These are phyloP conservation scores for Aspergillus caelatus DNA, from an alignment of 2,329 filamentous ascomycete genomes.

Conservation along the genomic window DNA sequence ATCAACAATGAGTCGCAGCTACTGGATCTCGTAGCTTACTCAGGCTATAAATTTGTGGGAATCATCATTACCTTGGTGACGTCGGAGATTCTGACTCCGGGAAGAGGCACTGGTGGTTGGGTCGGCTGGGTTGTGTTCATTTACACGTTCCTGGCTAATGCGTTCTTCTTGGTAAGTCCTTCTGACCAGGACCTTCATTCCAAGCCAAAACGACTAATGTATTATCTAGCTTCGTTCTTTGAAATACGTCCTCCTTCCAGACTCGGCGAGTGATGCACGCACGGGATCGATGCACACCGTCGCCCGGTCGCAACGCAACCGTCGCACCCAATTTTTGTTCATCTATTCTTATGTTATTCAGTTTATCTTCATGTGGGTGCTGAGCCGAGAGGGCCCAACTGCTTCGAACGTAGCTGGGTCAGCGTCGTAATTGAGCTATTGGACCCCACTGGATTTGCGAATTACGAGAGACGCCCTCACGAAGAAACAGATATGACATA, in stretches of 20 bases:
- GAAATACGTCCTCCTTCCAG: slow-evolving; percentile 92
- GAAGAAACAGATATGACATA: slow-evolving; percentile 14
- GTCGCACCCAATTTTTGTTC: slow-evolving; percentile 89
- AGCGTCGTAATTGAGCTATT: slow-evolving; percentile 18
- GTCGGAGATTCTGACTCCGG: slow-evolving; percentile 75
- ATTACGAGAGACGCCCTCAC: slow-evolving; percentile 27
- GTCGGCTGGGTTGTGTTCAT: slow-evolving; percentile 84
- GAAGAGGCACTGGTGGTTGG: slow-evolving; percentile 83
- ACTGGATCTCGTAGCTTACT: slow-evolving; percentile 92
- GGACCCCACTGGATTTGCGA: slow-evolving; percentile 8
- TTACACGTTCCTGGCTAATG: slow-evolving; percentile 92
- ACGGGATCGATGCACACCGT: slow-evolving; percentile 67
- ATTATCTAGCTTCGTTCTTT: slow-evolving; percentile 77
- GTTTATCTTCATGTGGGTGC: slow-evolving; percentile 89
- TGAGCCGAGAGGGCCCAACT: slow-evolving; percentile 58
- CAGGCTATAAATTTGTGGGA: slow-evolving; percentile 97
- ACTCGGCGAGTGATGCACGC: slow-evolving; percentile 69
- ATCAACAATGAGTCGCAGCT: slow-evolving; percentile 95
- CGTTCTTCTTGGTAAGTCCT: slow-evolving; percentile 82
- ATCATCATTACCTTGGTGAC: slow-evolving; percentile 86
- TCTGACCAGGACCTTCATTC: not conserved
- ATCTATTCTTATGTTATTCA: slow-evolving; percentile 94
- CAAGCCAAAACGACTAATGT: not conserved
- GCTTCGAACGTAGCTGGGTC: slow-evolving; percentile 19
- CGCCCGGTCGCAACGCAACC: slow-evolving; percentile 80